Evolutionary conservation across 108 stramenopile genomes (phyloP), one percentile per base, ranked within the genome.

Genomic region (Nitzschia palea): DNA sequence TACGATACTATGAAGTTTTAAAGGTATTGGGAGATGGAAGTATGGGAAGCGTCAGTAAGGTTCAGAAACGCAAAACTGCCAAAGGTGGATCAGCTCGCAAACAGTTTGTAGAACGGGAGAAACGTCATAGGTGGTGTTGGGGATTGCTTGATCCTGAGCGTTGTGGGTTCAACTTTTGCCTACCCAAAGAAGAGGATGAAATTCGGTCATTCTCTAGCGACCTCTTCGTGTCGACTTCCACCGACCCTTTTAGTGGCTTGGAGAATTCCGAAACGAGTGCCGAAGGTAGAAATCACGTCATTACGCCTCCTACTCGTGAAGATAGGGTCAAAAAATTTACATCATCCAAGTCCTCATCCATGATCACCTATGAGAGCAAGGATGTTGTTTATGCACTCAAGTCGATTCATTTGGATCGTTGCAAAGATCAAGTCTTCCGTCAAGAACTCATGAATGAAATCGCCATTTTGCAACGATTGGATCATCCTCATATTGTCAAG

Each of bases 401-500:
- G 62, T 78, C 81, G 8, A 91, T 91, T 60, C 77, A 83, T 52
- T 44, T 91, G 23, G 74, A 80, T 54, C 70, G 81, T 2, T 78
- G 79, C 9, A 58, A 30, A 12, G 69, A 85, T 62, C 12, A 30
- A 2, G 52, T 54, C 20, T 82, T 72, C 53, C 50, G 78, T 5
- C 55, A 64, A 23, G 81, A 78, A 53, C 58, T 86, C 55, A 71
- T 83, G 63, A 97, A 95, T 66, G 96, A 97, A 70, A 89, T 91
- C 53, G 65, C 76, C 36, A 85, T 96, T 31, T 74, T 96, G 23
- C 82, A 80, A 55, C 59, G 64, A 25, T 61, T 96, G 28, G 93
- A 94, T 67, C 93, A 96, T 72, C 93, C 95, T 14, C 84, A 96
- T 64, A 96, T 96, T 65, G 86, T 89, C 43, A 79, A 81, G 32